Percentiles rank a stretch among this genome's conserved stretches.
phyloP scores from a whole-genome alignment of 495 filamentous ascomycete genomes.

The Paragyromitra xinjiangensis region DNA sequence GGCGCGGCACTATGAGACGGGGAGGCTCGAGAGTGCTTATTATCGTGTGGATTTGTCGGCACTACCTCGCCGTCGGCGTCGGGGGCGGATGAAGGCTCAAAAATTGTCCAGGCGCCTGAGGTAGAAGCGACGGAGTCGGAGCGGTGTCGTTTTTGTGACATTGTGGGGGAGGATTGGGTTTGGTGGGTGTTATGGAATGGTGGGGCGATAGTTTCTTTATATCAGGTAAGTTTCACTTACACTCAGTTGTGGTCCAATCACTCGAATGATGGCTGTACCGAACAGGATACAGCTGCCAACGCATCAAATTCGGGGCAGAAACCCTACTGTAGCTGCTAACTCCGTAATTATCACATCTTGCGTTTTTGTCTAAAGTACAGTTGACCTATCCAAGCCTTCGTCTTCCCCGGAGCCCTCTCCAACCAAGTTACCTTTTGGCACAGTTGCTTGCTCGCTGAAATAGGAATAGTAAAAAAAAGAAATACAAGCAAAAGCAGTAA shows the following conservation, averaged over 20 bases:
- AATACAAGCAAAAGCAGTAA: conserved; percentile 8
- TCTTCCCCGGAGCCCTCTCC: background rate
- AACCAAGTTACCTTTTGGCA: conserved; percentile 3
- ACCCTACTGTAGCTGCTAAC: conserved; percentile 21
- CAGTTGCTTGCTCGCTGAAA: conserved; percentile 22
- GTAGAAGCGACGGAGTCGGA: conserved; percentile 46
- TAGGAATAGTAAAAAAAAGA: conserved; percentile 9
- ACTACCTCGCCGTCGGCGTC: conserved; percentile 33
- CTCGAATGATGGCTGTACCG: background rate
- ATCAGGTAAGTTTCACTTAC: background rate
- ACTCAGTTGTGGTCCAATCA: background rate
- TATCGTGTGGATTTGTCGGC: conserved; percentile 44
- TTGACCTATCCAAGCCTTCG: background rate
- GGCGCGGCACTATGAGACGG: background rate
- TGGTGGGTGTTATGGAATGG: background rate
- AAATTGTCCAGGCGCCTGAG: conserved; percentile 41
- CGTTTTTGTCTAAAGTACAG: conserved; percentile 39
- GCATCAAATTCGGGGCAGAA: conserved; percentile 45
- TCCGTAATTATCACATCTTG: conserved; percentile 21
- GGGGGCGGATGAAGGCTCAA: conserved; percentile 26
- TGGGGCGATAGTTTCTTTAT: conserved; percentile 18
- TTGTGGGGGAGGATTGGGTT: background rate
- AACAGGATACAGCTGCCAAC: conserved; percentile 25
- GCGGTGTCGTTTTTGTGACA: conserved; percentile 48
- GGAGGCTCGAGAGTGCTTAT: conserved; percentile 36